Percentiles rank a stretch among this genome's conserved stretches.
phyloP scores from a whole-genome alignment of 2,329 filamentous ascomycete genomes.

The Mycosphaerella sp. region DNA sequence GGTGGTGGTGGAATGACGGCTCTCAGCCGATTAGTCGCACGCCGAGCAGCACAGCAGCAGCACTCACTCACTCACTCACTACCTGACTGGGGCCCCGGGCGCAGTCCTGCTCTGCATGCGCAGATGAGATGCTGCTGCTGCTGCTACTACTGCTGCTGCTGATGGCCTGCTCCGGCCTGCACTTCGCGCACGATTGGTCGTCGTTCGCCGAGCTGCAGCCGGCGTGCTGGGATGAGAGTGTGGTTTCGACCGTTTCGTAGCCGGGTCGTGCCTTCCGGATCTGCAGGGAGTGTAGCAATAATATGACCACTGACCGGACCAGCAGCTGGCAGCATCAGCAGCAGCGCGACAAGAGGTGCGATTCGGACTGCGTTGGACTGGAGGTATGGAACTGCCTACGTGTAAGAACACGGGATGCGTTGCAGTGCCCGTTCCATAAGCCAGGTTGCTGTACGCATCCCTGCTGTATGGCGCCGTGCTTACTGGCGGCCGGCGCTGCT shows the following conservation, averaged over 20 bases:
- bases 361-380: too few relatives aligned
- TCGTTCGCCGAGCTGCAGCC: constrained; percentile 20
- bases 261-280: constrained; percentile 23
- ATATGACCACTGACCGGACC: not conserved
- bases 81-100: too few relatives aligned
- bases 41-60: too few relatives aligned
- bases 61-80: too few relatives aligned
- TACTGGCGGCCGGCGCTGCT: not conserved
- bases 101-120: too few relatives aligned
- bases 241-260: constrained; percentile 9
- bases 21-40: too few relatives aligned
- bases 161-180: not conserved
- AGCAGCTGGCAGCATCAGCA: not conserved
- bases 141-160: too few relatives aligned
- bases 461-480: constrained; percentile 1
- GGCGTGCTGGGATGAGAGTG: constrained; percentile 17
- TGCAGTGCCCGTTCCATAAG: constrained; percentile 7
- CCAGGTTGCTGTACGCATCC: constrained; percentile 8
- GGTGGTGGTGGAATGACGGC: too few relatives aligned
- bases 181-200: constrained; percentile 15
- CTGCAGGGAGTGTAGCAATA: constrained; percentile 14
- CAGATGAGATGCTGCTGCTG: too few relatives aligned
- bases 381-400: not conserved
- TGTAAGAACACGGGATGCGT: constrained; percentile 7
- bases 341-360: not conserved